phyloP scores from a whole-genome alignment of 257 asterid species.

The Jaltomata sinuosa region DNA sequence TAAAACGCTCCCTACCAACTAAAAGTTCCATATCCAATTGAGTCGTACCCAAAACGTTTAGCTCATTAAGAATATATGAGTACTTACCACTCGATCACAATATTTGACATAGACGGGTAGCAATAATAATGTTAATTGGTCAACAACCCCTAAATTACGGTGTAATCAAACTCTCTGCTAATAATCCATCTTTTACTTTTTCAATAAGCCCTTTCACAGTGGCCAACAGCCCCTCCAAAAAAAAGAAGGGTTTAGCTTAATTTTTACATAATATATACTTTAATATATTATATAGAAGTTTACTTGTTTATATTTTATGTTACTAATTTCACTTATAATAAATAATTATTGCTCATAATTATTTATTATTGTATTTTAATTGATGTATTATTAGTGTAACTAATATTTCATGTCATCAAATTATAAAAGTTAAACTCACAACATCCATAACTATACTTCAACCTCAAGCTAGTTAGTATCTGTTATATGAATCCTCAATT shows the following conservation, averaged over 20 bases:
- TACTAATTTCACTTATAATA: neutral
- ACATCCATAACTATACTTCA: fast-evolving
- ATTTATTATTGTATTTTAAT: neutral
- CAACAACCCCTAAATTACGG: neutral
- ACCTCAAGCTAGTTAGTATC: neutral
- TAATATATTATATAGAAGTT: neutral
- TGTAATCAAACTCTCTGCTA: neutral
- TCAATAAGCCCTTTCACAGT: neutral
- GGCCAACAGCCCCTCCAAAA: neutral
- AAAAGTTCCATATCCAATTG: neutral
- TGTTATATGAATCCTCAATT: neutral
- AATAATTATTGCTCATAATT: neutral
- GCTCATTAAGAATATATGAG: neutral
- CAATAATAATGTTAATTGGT: neutral
- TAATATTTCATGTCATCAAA: neutral
- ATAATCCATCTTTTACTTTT: neutral
- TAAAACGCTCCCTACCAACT: neutral
- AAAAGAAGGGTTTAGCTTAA: neutral
- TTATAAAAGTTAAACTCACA: neutral
- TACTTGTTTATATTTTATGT: neutral
- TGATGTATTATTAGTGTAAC: neutral
- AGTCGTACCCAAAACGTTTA: neutral
- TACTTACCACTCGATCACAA: neutral
- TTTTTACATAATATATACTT: neutral
- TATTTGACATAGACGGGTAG: neutral